A percentile compares a stretch with the other conserved stretches of the same genome.
Evolutionary conservation across 805 yeast genomes (phyloP).

Genomic region (Suhomyces kilbournensis): DNA sequence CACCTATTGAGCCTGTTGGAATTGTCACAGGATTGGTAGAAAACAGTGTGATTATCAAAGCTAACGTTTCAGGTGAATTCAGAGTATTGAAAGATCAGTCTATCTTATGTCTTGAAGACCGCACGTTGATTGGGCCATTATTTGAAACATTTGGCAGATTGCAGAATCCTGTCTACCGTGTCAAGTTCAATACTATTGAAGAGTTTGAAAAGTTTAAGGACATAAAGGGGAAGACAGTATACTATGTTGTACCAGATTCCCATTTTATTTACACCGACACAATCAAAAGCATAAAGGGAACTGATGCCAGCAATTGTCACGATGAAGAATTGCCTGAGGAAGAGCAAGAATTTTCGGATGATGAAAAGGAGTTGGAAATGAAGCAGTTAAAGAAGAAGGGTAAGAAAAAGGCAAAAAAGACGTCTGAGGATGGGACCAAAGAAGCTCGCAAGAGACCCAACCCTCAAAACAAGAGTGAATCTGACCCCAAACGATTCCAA

Average conservation of each 20-base stretch:
- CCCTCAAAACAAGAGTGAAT: neutral
- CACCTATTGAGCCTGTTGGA: constrained; percentile 74
- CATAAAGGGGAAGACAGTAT: constrained; percentile 56
- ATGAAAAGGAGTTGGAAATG: constrained; percentile 76
- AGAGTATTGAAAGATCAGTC: constrained; percentile 79
- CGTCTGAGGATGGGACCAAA: constrained; percentile 13
- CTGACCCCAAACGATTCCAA: constrained; percentile 15
- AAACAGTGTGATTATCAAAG: constrained; percentile 66
- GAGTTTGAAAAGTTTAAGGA: constrained; percentile 46
- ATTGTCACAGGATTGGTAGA: constrained; percentile 67
- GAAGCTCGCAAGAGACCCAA: constrained; percentile 4
- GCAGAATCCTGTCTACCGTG: constrained; percentile 75
- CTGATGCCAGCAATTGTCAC: constrained; percentile 91
- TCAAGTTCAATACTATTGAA: constrained; percentile 56
- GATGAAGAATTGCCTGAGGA: constrained; percentile 93
- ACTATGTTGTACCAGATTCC: constrained; percentile 77
- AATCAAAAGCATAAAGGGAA: constrained; percentile 71
- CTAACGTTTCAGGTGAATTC: constrained; percentile 77
- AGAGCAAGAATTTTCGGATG: constrained; percentile 94
- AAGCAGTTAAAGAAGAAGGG: constrained; percentile 60
- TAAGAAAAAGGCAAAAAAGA: constrained; percentile 42
- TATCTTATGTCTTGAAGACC: constrained; percentile 71
- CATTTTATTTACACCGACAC: constrained; percentile 74
- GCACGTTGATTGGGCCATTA: constrained; percentile 68
- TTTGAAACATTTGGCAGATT: constrained; percentile 90